Base-by-base conservation (phyloP, 176 grass and related monocot species). In the Triticum timopheevii region DNA sequence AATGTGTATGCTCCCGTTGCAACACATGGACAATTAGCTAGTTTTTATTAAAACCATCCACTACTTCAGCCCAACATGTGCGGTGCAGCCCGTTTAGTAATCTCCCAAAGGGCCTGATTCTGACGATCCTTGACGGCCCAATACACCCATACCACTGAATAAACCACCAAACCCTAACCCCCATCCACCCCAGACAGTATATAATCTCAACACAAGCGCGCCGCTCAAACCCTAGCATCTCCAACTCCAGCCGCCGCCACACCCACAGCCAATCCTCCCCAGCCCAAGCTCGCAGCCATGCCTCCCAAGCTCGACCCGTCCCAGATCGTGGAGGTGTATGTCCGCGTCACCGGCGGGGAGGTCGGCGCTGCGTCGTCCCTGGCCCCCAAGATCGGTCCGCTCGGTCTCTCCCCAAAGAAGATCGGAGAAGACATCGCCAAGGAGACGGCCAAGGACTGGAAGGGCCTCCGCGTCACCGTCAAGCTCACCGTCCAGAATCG, bases 391-490 rank as follows among this genome's bases (percentile, higher is more conserved):
- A 95, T 95, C 65, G 93, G 93, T 1, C 93, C 93, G 22, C 90
- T 95, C 52, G 93, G 93, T 59, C 93, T 95, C 59, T 92, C 90
- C 40, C 93, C 93, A 2, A 95, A 95, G 90, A 95, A 95, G 90
- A 82, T 95, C 36, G 90, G 93, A 39, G 93, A 95, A 36, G 93
- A 95, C 76, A 95, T 95, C 71, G 93, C 93, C 72, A 95, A 95
- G 80, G 93, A 95, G 88, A 95, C 93, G 23, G 93, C 93, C 39
- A 95, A 95, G 84, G 93, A 95, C 36, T 95, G 93, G 93, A 95
- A 95, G 83, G 90, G 93, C 54, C 90, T 95, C 19, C 93, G 93
- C 35, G 93, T 95, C 65, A 95, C 93, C 24, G 93, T 95, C 59
- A 95, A 95, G 88, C 93, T 95, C 65, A 95, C 93, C 20, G 93